Percentiles rank a stretch among this genome's conserved stretches.
These are phyloP conservation scores for Scleromitrula shiraiana DNA, from an alignment of 2,329 filamentous ascomycete genomes.

Conservation along the genomic window DNA sequence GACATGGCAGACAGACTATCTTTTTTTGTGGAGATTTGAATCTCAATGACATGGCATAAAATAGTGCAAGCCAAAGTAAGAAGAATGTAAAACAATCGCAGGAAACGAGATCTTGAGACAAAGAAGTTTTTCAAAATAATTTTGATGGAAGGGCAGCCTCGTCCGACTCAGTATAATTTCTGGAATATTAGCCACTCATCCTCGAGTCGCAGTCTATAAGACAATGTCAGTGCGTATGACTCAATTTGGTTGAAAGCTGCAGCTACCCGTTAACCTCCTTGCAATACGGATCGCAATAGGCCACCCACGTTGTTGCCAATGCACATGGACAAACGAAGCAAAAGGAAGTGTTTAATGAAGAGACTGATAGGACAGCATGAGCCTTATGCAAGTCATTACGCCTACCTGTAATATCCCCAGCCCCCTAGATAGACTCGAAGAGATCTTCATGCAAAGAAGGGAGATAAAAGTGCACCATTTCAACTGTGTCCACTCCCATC, in stretches of 20 bases:
- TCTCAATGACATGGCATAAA: conserved; percentile 5
- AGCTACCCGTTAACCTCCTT: conserved; percentile 19
- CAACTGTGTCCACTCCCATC: conserved; percentile 1
- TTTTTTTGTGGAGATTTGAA: conserved; percentile 2
- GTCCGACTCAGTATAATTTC: conserved; percentile 3
- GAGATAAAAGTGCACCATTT: neutral
- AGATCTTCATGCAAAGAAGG: conserved; percentile 10
- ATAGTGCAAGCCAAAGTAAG: neutral
- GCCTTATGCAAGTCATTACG: conserved; percentile 16
- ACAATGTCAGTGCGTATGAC: conserved; percentile 17
- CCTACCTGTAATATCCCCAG: conserved; percentile 11
- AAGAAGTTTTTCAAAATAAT: neutral
- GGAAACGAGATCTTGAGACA: neutral
- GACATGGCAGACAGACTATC: conserved; percentile 3
- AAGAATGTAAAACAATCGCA: conserved; percentile 2
- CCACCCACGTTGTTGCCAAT: conserved; percentile 27
- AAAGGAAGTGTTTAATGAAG: conserved; percentile 8
- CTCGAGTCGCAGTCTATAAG: conserved; percentile 24
- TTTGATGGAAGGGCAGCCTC: neutral
- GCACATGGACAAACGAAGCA: conserved; percentile 24
- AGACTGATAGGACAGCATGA: conserved; percentile 18
- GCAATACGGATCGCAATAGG: conserved; percentile 18
- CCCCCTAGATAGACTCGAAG: conserved; percentile 22
- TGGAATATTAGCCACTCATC: conserved; percentile 4
- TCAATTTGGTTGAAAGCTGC: conserved; percentile 19